Evolutionary conservation across 768 basidiomycete genomes (phyloP).

Genomic region (Boletus fagicola): DNA sequence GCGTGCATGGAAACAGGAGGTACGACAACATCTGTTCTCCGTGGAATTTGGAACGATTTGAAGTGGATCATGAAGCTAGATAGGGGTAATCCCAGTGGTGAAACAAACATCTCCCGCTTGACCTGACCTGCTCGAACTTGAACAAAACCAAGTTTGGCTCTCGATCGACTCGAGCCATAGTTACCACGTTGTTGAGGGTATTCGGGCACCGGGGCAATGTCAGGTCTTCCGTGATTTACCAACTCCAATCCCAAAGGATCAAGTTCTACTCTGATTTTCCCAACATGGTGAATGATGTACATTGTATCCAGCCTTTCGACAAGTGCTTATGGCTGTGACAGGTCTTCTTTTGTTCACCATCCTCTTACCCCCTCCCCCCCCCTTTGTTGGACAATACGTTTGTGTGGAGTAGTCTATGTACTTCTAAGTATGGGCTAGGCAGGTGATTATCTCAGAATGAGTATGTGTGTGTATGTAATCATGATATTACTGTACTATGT

Average conservation of each 20-base stretch:
- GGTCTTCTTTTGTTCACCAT: constrained; percentile 82
- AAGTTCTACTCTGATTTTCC: constrained; percentile 53
- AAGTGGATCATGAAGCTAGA: constrained; percentile 61
- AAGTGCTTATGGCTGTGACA: constrained; percentile 30
- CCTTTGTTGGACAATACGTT: too few species aligned
- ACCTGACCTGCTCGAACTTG: constrained; percentile 3
- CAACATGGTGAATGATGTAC: constrained; percentile 67
- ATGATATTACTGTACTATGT: too few species aligned
- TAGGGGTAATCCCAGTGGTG: constrained; percentile 80
- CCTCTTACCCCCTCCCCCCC: too few species aligned
- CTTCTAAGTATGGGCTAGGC: too few species aligned
- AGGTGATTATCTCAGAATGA: too few species aligned
- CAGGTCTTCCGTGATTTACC: constrained; percentile 78
- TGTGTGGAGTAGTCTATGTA: too few species aligned
- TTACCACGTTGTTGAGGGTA: constrained; percentile 64
- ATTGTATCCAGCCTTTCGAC: neutral
- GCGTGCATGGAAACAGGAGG: constrained; percentile 33
- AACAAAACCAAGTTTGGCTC: constrained; percentile 68
- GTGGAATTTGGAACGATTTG: constrained; percentile 79
- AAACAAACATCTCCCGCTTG: constrained; percentile 29
- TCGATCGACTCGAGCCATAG: constrained; percentile 59
- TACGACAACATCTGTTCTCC: constrained; percentile 84
- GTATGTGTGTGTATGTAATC: too few species aligned
- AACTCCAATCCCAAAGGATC: constrained; percentile 43
- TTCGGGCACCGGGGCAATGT: constrained; percentile 81